A percentile compares a stretch with the other conserved stretches of the same genome.
phyloP scores from a whole-genome alignment of 805 yeast species.

The Isabelozyma rhagii region DNA sequence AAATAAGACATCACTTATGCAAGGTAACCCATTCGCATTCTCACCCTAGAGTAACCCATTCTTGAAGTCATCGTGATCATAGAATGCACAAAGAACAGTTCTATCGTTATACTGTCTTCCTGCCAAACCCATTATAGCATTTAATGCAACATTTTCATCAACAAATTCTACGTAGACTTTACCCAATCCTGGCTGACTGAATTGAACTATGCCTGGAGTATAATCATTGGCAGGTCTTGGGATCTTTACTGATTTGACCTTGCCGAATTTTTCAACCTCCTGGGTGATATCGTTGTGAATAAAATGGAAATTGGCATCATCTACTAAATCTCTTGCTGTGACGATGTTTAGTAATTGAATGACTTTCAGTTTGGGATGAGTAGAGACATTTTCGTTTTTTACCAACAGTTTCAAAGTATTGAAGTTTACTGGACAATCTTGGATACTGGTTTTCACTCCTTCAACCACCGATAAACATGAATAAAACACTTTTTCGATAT shows the following conservation, averaged over 20 bases:
- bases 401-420: slow-evolving; percentile 36
- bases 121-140: slow-evolving; percentile 57
- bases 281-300: slow-evolving; percentile 49
- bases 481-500: slow-evolving; percentile 24
- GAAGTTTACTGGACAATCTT: slow-evolving; percentile 34
- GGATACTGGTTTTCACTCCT: slow-evolving; percentile 25
- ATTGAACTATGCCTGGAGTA: slow-evolving; percentile 38
- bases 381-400: slow-evolving; percentile 30
- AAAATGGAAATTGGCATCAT: slow-evolving; percentile 45
- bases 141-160: slow-evolving; percentile 45
- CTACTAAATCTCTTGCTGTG: slow-evolving; percentile 59
- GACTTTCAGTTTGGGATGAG: slow-evolving; percentile 47
- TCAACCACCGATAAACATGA: slow-evolving; percentile 23
- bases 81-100: slow-evolving; percentile 61
- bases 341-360: slow-evolving; percentile 66
- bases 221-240: slow-evolving; percentile 58
- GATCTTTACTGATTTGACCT: slow-evolving; percentile 51
- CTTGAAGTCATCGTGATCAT: slow-evolving; percentile 58
- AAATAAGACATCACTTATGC: slow-evolving; percentile 1
- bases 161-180: slow-evolving; percentile 67
- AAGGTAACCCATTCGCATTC: too few relatives aligned
- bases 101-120: slow-evolving; percentile 71
- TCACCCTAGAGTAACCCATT: slow-evolving; percentile 23
- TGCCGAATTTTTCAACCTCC: slow-evolving; percentile 52
- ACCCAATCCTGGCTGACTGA: slow-evolving; percentile 59